A percentile compares a stretch with the other conserved stretches of the same genome.
phyloP scores from a whole-genome alignment of 2,329 filamentous ascomycete species.

The Penicillium vulpinum region DNA sequence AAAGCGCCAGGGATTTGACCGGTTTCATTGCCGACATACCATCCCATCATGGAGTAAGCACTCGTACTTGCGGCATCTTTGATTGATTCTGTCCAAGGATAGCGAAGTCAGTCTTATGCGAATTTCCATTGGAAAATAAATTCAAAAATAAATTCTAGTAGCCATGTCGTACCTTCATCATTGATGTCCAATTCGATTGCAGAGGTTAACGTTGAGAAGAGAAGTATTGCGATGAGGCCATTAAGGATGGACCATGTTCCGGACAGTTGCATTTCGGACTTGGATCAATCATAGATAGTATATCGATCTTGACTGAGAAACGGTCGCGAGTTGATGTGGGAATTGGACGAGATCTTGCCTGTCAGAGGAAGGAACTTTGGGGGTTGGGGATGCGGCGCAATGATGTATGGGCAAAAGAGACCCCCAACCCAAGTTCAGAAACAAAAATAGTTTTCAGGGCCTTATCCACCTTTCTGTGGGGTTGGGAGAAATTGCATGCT shows the following conservation, averaged over 20 bases:
- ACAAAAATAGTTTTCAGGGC: constrained; percentile 13
- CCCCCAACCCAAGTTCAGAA: neutral
- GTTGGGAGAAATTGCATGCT: constrained; percentile 6
- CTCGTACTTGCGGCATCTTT: constrained; percentile 44
- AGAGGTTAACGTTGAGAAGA: constrained; percentile 6
- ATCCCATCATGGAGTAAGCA: constrained; percentile 53
- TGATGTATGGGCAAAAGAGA: constrained; percentile 5
- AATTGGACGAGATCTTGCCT: neutral
- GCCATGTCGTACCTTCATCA: constrained; percentile 19
- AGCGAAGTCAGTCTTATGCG: neutral
- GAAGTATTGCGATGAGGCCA: constrained; percentile 3
- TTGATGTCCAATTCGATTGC: constrained; percentile 27
- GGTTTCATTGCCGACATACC: constrained; percentile 55
- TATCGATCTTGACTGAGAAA: neutral
- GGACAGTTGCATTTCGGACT: constrained; percentile 6
- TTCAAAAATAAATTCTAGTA: neutral
- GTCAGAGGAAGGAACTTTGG: neutral
- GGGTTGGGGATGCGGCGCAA: constrained; percentile 2
- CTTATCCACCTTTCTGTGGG: constrained; percentile 8
- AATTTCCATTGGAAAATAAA: neutral
- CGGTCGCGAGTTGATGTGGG: neutral
- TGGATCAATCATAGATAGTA: constrained; percentile 7
- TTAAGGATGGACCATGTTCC: constrained; percentile 11
- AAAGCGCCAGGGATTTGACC: constrained; percentile 55
- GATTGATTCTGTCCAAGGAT: constrained; percentile 39